Evolutionary conservation across 371 early-diverging fungal genomes (phyloP).

Genomic region (Mortierella sp.): DNA sequence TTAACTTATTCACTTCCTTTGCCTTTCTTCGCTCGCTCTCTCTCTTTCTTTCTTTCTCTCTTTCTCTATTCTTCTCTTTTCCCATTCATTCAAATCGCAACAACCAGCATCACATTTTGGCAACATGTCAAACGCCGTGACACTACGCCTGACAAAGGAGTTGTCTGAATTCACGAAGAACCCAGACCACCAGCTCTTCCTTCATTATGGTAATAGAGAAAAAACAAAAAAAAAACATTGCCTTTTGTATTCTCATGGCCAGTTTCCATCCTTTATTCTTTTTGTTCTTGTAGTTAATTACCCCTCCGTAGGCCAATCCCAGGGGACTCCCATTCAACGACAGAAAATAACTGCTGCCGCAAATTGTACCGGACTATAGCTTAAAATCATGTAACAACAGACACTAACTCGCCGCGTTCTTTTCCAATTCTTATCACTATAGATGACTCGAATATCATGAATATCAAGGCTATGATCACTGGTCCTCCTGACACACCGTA

Average conservation of each 20-base stretch:
- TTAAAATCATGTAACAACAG: no score
- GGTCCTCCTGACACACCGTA: conserved; percentile 69
- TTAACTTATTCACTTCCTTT: not conserved
- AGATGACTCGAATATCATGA: conserved; percentile 66
- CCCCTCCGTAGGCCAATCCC: not conserved
- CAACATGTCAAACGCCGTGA: conserved; percentile 52
- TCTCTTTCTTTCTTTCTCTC: not conserved
- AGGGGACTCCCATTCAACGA: no score
- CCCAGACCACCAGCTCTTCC: conserved; percentile 62
- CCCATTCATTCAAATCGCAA: not conserved
- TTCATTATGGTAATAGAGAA: conserved; percentile 42
- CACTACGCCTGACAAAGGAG: conserved; percentile 49
- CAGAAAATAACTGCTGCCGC: no score
- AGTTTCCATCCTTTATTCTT: not conserved
- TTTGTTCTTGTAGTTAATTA: not conserved
- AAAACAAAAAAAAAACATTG: not conserved
- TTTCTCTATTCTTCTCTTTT: not conserved
- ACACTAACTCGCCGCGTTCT: no score
- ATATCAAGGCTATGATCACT: conserved; percentile 67
- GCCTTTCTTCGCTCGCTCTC: not conserved
- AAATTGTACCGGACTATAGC: no score
- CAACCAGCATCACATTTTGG: not conserved
- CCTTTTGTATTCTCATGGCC: conserved; percentile 3
- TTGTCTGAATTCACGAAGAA: conserved; percentile 51
- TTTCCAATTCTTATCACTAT: not conserved